Evolutionary conservation across 2,329 filamentous ascomycete genomes (phyloP).

Genomic region (Claviceps cyperi): DNA sequence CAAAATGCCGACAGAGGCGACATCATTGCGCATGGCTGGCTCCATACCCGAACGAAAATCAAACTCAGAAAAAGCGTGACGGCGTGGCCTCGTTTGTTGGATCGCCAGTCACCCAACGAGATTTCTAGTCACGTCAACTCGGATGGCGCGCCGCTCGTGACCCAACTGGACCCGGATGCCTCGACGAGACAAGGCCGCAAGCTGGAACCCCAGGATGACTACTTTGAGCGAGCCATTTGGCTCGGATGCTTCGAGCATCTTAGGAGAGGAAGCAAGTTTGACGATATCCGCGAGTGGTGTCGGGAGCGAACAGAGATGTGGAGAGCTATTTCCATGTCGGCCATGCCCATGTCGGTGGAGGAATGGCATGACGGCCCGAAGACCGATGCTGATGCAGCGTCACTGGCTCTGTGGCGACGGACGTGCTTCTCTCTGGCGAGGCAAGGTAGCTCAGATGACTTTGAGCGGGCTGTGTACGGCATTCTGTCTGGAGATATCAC

Average conservation of each 20-base stretch:
- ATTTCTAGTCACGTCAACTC: constrained; percentile 41
- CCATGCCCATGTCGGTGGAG: constrained; percentile 43
- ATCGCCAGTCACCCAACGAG: constrained; percentile 44
- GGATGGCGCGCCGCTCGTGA: constrained; percentile 54
- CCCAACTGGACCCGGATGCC: constrained; percentile 85
- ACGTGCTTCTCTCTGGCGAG: constrained; percentile 62
- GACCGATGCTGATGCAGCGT: constrained; percentile 23
- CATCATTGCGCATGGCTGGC: constrained; percentile 76
- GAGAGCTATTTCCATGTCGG: constrained; percentile 73
- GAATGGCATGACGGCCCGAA: constrained; percentile 21
- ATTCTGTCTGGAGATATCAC: constrained; percentile 72
- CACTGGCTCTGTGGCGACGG: constrained; percentile 56
- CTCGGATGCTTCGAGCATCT: constrained; percentile 88
- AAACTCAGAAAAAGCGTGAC: constrained; percentile 78
- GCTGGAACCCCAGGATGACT: constrained; percentile 71
- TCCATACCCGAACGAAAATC: constrained; percentile 79
- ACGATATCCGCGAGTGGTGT: constrained; percentile 73
- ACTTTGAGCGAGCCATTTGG: constrained; percentile 84
- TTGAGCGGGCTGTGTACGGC: constrained; percentile 82
- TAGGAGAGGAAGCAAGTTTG: constrained; percentile 62
- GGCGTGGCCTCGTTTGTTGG: constrained; percentile 48
- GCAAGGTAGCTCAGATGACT: constrained; percentile 54
- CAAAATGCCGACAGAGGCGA: constrained; percentile 64
- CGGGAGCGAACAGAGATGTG: constrained; percentile 74
- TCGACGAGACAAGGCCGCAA: constrained; percentile 62